Evolutionary conservation across 768 basidiomycete species (phyloP), one percentile per base, ranked within the genome.

Genomic region (Sarcodon aspratus): DNA sequence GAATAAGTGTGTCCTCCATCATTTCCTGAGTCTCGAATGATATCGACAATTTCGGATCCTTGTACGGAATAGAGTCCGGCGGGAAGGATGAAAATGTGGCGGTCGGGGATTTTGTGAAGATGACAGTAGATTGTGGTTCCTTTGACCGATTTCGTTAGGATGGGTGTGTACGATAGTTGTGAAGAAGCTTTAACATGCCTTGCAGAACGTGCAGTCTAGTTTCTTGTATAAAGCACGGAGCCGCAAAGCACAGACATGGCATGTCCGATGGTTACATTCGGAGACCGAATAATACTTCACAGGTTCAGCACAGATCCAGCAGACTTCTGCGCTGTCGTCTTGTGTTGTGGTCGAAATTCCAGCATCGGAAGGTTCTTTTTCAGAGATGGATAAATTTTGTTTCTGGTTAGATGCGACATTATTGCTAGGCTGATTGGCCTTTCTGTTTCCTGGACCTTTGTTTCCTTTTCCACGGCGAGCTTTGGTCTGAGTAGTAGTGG

Each of bases 271-370:
- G 61, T 91, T 90, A 67, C 95, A 99, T 48, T 84, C 78, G 13
- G 93, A 84, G 32, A 96, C 67, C 6, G 89, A 78, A 63, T 83
- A 92, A 61, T 90, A 95, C 60, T 86, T 92, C 65, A 95, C 82
- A 4, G 85, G 83, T 58, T 97, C 92, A 1, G 93, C 93, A 59
- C 95, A 96, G 64, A 97, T 97, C 78, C 82, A 95, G 67, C 95
- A 97, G 9, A 82, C 62, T 45, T 63, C 64, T 31, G 55, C 59
- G 13, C 79, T 75, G 10, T 68, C 63, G 6, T 55, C 54, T 48
- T 57, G 57, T 35, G 49, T 47, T 31, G 45, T 15, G 15, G 36
- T 27, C 21, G 21, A 27, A 27, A 27, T 27, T 5, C 21, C 21
- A 27, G 21, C 21, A 27, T 27, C 21, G 21, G 21, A 27, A 27